phyloP scores from a whole-genome alignment of 2,329 filamentous ascomycete species.

The Tolypocladium album region DNA sequence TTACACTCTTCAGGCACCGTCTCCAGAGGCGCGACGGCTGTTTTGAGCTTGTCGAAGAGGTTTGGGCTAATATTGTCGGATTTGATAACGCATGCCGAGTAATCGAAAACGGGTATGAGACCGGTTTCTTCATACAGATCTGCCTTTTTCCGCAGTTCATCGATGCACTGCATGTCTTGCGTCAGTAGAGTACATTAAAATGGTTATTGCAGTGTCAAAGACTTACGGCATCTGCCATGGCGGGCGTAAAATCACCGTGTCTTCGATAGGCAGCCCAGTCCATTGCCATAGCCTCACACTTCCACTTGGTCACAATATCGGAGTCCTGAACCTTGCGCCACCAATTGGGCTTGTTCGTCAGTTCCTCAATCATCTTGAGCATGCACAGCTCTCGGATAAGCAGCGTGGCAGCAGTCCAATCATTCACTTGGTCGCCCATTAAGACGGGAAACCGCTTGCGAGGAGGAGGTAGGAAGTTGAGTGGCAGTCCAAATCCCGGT shows the following conservation, averaged over 20 bases:
- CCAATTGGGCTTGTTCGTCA: conserved; percentile 24
- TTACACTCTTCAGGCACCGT: conserved; percentile 34
- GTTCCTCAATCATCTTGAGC: conserved; percentile 18
- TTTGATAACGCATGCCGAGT: conserved; percentile 20
- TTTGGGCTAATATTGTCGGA: conserved; percentile 17
- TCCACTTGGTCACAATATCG: background rate
- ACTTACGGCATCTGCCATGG: background rate
- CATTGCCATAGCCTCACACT: background rate
- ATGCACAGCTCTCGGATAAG: conserved; percentile 20
- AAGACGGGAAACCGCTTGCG: conserved; percentile 11
- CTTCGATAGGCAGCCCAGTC: background rate
- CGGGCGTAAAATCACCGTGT: background rate
- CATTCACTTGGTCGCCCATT: background rate
- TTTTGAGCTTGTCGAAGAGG: conserved; percentile 23
- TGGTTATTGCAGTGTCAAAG: background rate
- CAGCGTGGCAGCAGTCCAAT: conserved; percentile 15
- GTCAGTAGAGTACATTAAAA: background rate
- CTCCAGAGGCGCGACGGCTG: conserved; percentile 35
- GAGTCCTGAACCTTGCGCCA: conserved; percentile 18
- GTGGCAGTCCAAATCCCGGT: conserved; percentile 16
- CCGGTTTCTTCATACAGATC: conserved; percentile 19
- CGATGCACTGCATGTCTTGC: conserved; percentile 13
- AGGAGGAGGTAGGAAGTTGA: conserved; percentile 3
- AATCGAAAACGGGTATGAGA: conserved; percentile 22
- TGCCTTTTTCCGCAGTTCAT: conserved; percentile 21